Conservation (phyloP, 768 basidiomycete species). For the Auricularia sp. region DNA sequence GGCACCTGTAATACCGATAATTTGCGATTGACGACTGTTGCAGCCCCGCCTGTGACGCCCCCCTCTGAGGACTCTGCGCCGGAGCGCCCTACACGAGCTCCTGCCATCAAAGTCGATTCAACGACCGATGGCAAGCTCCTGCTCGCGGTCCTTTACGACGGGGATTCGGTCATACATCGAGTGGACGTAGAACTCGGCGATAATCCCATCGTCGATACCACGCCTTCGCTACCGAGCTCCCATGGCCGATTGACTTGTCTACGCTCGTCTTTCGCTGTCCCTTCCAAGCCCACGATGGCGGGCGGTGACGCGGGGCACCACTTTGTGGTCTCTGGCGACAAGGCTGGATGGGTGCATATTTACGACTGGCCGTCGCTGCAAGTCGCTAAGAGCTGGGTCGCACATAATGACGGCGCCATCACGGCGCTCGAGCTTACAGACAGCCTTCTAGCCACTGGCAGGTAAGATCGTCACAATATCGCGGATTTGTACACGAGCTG, state of each 20-base stretch:
- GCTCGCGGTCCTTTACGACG: conserved; percentile 20
- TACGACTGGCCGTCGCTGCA: conserved; percentile 37
- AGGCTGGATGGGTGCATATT: conserved; percentile 51
- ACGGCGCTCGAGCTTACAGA: conserved; percentile 55
- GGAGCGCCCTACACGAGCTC: not conserved
- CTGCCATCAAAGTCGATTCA: conserved; percentile 40
- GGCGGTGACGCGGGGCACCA: conserved; percentile 22
- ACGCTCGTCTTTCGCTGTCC: not conserved
- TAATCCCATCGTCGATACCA: not conserved
- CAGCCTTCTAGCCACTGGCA: conserved; percentile 50
- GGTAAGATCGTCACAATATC: conserved; percentile 2
- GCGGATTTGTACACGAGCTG: not conserved
- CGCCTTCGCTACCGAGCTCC: not conserved
- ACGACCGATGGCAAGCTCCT: conserved; percentile 42
- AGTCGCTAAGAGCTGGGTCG: conserved; percentile 14
- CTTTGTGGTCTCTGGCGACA: conserved; percentile 56
- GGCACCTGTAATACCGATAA: not conserved
- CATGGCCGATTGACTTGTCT: conserved; percentile 1
- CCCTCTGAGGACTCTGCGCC: conserved; percentile 5
- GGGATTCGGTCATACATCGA: not conserved
- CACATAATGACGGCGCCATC: conserved; percentile 52
- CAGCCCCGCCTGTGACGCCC: conserved; percentile 10
- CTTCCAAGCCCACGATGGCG: conserved; percentile 12
- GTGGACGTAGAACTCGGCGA: not conserved
- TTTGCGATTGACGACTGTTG: not conserved